A percentile compares a stretch with the other conserved stretches of the same genome.
Conservation (phyloP, 1,284 basidiomycete species). For the Coniophora puteana region DNA sequence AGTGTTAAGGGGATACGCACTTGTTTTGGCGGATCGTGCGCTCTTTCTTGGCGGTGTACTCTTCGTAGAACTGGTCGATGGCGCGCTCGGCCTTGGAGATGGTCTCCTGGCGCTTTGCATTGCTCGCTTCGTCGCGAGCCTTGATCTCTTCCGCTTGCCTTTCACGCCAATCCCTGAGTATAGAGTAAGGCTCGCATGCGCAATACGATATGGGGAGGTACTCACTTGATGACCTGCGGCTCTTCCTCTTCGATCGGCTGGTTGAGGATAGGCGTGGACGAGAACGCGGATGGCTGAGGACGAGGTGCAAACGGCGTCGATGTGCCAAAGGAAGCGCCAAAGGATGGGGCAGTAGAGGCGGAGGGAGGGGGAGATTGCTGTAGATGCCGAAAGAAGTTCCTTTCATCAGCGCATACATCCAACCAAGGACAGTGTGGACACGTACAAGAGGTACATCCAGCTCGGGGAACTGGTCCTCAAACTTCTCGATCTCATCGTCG, state of each 20-base stretch:
- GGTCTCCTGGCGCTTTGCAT: conserved; percentile 80
- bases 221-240: conserved; percentile 83
- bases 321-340: conserved; percentile 43
- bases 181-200: neutral
- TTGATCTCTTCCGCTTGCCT: conserved; percentile 86
- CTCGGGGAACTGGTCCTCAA: conserved; percentile 90
- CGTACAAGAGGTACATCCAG: conserved; percentile 44
- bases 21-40: conserved; percentile 95
- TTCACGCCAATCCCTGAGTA: conserved; percentile 81
- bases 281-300: conserved; percentile 64
- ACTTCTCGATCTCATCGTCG: conserved; percentile 85
- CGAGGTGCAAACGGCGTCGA: conserved; percentile 65
- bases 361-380: conserved; percentile 23
- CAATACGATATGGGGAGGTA: conserved; percentile 7
- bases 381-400: conserved; percentile 9
- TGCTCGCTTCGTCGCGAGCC: conserved; percentile 74
- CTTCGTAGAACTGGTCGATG: conserved; percentile 96
- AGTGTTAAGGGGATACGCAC: conserved; percentile 34
- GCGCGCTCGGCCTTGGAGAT: conserved; percentile 87
- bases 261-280: conserved; percentile 70
- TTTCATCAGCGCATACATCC: conserved; percentile 8
- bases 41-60: conserved; percentile 91
- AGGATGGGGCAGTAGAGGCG: conserved; percentile 16
- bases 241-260: conserved; percentile 78
- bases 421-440: neutral